phyloP scores from a whole-genome alignment of 495 filamentous ascomycete species.

The Sporormia fimetaria region DNA sequence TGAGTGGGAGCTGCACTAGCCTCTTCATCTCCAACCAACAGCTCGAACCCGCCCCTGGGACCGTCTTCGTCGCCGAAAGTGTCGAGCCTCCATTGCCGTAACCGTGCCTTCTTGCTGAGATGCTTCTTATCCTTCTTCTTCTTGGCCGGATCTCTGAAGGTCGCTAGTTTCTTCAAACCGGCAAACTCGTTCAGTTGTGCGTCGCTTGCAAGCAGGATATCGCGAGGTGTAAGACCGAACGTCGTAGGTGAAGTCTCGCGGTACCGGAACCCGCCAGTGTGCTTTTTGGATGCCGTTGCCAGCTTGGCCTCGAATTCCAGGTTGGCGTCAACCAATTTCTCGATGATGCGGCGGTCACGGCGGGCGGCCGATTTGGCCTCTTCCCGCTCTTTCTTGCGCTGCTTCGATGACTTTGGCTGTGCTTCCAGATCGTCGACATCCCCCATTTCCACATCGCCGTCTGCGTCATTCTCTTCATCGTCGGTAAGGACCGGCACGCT shows the following conservation, averaged over 20 bases:
- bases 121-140: constrained; percentile 78
- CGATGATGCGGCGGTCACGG: constrained; percentile 69
- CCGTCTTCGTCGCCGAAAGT: constrained; percentile 71
- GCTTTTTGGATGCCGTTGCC: constrained; percentile 40
- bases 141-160: constrained; percentile 77
- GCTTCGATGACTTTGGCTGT: constrained; percentile 21
- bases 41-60: constrained; percentile 33
- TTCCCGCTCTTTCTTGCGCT: constrained; percentile 39
- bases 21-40: constrained; percentile 12
- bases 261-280: constrained; percentile 68
- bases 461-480: constrained; percentile 30
- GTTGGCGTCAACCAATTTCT: constrained; percentile 73
- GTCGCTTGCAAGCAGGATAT: constrained; percentile 88
- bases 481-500: constrained; percentile 40
- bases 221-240: constrained; percentile 77
- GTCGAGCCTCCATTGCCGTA: constrained; percentile 85
- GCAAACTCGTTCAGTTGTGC: constrained; percentile 78
- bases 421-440: constrained; percentile 8
- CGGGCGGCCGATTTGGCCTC: constrained; percentile 65
- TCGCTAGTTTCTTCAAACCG: constrained; percentile 85
- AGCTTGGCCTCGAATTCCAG: constrained; percentile 39
- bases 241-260: constrained; percentile 82
- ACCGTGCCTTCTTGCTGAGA: constrained; percentile 79
- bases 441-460: constrained; percentile 4
- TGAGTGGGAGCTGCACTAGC: background rate